These are phyloP conservation scores for Pelargonium myrrhifolium DNA, from an alignment of 441 rosid genomes.

Conservation along the genomic window DNA sequence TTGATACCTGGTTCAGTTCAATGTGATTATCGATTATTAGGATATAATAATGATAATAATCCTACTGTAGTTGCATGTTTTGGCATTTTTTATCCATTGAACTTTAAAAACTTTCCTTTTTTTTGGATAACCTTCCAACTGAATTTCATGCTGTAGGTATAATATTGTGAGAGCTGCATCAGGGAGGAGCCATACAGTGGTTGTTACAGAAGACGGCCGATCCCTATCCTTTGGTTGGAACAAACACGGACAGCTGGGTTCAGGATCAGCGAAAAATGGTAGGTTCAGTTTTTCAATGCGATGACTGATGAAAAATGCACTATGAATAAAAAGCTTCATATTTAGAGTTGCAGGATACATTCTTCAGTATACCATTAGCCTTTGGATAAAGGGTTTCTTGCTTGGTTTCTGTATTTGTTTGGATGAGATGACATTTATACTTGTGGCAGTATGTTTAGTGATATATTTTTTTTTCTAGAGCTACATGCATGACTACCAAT, in stretches of 20 bases:
- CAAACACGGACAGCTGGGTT: conserved; percentile 91
- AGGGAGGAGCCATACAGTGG: conserved; percentile 78
- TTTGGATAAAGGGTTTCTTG: background rate
- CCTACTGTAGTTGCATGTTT: background rate
- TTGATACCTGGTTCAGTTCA: background rate
- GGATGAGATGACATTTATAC: background rate
- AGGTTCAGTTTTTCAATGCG: conserved; percentile 12
- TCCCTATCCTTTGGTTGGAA: conserved; percentile 96
- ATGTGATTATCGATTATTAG: background rate
- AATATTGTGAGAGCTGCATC: conserved; percentile 64
- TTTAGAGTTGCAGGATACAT: background rate
- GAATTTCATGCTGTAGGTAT: conserved; percentile 41
- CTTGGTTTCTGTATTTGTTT: background rate
- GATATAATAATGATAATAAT: background rate
- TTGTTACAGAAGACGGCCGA: conserved; percentile 68
- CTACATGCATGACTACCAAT: background rate
- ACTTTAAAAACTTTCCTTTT: background rate
- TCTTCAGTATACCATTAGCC: background rate
- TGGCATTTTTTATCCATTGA: background rate
- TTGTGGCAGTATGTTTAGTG: background rate
- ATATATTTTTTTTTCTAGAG: background rate
- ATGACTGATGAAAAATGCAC: background rate
- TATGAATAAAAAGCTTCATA: background rate
- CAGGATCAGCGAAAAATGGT: conserved; percentile 76
- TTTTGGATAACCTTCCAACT: background rate